Conservation (phyloP, 140 eudicot genomes). For the Stevia rebaudiana region DNA sequence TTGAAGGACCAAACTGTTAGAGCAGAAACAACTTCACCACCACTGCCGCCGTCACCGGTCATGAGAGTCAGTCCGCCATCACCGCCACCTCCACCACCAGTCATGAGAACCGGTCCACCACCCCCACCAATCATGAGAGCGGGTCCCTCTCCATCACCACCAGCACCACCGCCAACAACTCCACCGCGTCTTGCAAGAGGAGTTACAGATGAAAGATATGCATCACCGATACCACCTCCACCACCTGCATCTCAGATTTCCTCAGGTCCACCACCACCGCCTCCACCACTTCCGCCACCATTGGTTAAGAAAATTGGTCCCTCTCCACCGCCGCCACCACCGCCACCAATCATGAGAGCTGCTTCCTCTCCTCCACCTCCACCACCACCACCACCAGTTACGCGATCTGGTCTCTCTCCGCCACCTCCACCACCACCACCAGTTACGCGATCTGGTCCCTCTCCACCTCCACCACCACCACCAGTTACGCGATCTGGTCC, state of each 20-base stretch:
- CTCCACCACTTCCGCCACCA: conserved; percentile 44
- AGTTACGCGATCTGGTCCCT: conserved; percentile 17
- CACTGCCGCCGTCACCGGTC: conserved; percentile 7
- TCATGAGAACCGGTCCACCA: conserved; percentile 21
- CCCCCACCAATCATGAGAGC: conserved; percentile 24
- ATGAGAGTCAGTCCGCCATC: conserved; percentile 24
- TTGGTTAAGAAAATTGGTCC: conserved; percentile 27
- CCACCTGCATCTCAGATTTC: no score
- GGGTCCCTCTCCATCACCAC: conserved; percentile 29
- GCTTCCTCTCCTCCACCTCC: conserved; percentile 30
- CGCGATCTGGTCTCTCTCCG: conserved; percentile 15
- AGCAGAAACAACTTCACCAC: conserved; percentile 21
- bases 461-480: conserved; percentile 58
- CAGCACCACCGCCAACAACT: conserved; percentile 39
- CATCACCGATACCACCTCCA: no score
- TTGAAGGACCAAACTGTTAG: conserved; percentile 7
- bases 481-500: conserved; percentile 23
- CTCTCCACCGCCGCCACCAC: conserved; percentile 34
- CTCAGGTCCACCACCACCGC: conserved; percentile 25
- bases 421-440: not conserved
- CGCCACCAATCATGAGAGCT: conserved; percentile 28
- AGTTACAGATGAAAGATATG: no score
- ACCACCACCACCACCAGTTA: conserved; percentile 36
- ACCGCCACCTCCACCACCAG: conserved; percentile 40
- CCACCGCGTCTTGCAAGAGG: conserved; percentile 21